phyloP scores from a whole-genome alignment of 2,329 filamentous ascomycete genomes.

The Diaporthe aspalathi region DNA sequence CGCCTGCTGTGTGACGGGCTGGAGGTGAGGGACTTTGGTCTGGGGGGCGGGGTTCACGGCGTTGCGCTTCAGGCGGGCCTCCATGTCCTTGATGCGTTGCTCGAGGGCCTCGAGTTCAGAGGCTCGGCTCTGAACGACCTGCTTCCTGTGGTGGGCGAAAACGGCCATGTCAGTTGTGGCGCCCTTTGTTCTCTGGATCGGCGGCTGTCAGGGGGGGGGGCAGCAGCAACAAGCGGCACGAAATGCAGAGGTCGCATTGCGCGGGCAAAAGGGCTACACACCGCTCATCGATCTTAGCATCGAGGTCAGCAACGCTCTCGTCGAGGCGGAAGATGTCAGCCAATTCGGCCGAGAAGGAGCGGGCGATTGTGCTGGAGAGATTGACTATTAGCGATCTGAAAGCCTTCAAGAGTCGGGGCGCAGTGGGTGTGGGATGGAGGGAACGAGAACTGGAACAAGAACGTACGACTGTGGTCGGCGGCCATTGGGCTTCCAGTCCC shows the following conservation, averaged over 20 bases:
- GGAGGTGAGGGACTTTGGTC: slow-evolving; percentile 47
- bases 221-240: not conserved
- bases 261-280: slow-evolving; percentile 58
- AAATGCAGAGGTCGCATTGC: slow-evolving; percentile 26
- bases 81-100: slow-evolving; percentile 84
- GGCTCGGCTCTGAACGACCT: slow-evolving; percentile 77
- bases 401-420: not conserved
- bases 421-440: slow-evolving; percentile 49
- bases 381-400: slow-evolving; percentile 36
- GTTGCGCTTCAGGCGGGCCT: slow-evolving; percentile 73
- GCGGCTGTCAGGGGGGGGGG: not conserved
- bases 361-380: slow-evolving; percentile 79
- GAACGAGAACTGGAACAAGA: slow-evolving; percentile 44
- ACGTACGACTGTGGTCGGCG: slow-evolving; percentile 87
- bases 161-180: slow-evolving; percentile 33
- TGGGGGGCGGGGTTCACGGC: slow-evolving; percentile 40
- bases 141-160: slow-evolving; percentile 70
- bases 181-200: slow-evolving; percentile 18
- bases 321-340: slow-evolving; percentile 92
- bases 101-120: slow-evolving; percentile 89
- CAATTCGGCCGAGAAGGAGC: slow-evolving; percentile 86
- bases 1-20: slow-evolving; percentile 44
- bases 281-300: slow-evolving; percentile 81
- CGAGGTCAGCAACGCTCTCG: slow-evolving; percentile 73
- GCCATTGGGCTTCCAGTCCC: slow-evolving; percentile 83